Conservation (phyloP, 148 eudicot genomes). For the Vaccinium macrocarpon region DNA sequence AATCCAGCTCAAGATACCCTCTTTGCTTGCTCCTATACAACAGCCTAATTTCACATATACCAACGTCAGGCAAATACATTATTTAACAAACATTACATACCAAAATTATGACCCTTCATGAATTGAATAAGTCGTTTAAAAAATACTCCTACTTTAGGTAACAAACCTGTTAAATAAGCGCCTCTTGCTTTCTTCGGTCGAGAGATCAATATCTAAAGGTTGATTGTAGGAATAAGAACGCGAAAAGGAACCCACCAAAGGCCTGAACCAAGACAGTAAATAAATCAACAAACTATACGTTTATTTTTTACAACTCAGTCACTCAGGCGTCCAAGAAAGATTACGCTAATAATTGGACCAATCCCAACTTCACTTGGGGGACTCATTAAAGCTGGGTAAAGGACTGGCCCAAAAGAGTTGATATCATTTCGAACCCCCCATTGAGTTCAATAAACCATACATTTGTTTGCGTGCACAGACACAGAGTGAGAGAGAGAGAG, state of each 20-base stretch:
- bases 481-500: not conserved
- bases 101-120: not conserved
- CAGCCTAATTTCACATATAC: slow-evolving; percentile 38
- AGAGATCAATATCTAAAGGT: slow-evolving; percentile 51
- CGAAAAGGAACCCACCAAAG: slow-evolving; percentile 25
- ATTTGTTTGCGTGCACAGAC: too few relatives aligned
- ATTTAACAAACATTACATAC: not conserved
- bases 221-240: slow-evolving; percentile 38
- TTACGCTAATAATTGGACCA: too few relatives aligned
- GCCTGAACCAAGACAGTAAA: slow-evolving; percentile 29
- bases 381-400: too few relatives aligned
- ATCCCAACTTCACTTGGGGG: too few relatives aligned
- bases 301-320: too few relatives aligned
- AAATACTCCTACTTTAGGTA: not conserved
- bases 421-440: too few relatives aligned
- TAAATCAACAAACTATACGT: too few relatives aligned
- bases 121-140: not conserved
- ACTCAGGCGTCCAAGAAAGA: too few relatives aligned
- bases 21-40: slow-evolving; percentile 95
- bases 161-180: slow-evolving; percentile 66
- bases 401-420: too few relatives aligned
- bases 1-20: slow-evolving; percentile 87
- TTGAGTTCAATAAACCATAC: too few relatives aligned
- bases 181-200: slow-evolving; percentile 71
- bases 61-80: not conserved